Base-by-base conservation (phyloP, 306 rosid genomes). In the Pterocarpus santalinus region DNA sequence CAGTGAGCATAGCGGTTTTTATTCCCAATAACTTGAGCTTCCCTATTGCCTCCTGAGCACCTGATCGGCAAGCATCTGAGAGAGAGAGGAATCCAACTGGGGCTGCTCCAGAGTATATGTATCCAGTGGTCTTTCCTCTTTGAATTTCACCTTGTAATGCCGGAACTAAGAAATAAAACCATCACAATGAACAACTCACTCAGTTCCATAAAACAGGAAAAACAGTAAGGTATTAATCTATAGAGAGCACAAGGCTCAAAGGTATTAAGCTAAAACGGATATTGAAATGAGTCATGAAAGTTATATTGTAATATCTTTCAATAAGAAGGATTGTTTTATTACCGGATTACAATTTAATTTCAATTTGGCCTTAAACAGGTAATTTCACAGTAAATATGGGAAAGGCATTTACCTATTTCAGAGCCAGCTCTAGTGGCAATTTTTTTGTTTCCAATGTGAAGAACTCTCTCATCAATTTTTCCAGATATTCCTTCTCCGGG, bases 401-500 rank as follows among this genome's bases (percentile, higher is more conserved):
- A 46, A 79, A 77, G 65, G 47, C 58, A 75, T 60, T 84, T 51
- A 95, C 99, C 97, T 84, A 88, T 82, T 81, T 78, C 79, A 58
- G 91, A 88, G 51, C 88, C 80, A 49, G 91, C 98, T 87, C 97
- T 90, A 4, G 73, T 16, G 28, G 90, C 87, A 56, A 93, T 87
- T 82, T 75, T 96, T 83, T 81, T 83, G 72, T 89, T 96, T 77
- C 99, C 99, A 36, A 96, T 87, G 73, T 92, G 90, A 78, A 96
- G 56, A 80, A 86, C 89, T 52, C 80, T 84, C 52, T 85, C 92
- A 1, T 92, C 94, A 72, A 96, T 87, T 80, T 82, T 91, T 28
- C 97, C 99, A 76, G 83, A 69, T 36, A 96, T 86, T 8, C 99
- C 99, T 90, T 92, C 98, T 61, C 99, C 98, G 1, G 97, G 97